Base-by-base conservation (phyloP, 2,329 filamentous ascomycete species). In the Fusarium tjaetaba region DNA sequence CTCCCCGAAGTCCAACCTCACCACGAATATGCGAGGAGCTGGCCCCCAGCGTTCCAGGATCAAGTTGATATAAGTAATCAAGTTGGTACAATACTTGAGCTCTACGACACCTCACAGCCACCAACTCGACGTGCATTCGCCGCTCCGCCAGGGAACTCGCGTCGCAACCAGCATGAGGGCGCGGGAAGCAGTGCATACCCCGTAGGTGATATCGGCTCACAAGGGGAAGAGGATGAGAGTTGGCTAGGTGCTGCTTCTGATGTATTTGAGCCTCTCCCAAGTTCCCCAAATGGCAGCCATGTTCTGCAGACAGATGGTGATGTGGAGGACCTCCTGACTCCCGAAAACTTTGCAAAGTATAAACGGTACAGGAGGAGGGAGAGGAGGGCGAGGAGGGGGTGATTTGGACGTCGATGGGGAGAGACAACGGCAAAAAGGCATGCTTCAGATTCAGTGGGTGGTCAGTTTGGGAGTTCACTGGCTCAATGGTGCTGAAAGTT, bases 111-210 rank as follows among this genome's bases (percentile, higher is more conserved):
- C 34, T 34, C 34, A 7, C 34, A 43, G 11, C 41, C n/a, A 24
- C n/a, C 41, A 18, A 16, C n/a, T 4, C 4, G n/a, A 11, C n/a
- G n/a, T 42, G 0, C 9, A 42, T 24, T 4, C 9, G 41, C 15
- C 15, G n/a, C 3, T 42, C 22, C 4, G 10, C n/a, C n/a, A 0
- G 4, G n/a, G 41, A 1, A 1, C 10, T 6, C n/a, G 11, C 41
- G 15, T 4, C 15, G 1, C 0, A 43, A 43, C 41, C 41, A 43
- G 41, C n/a, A 2, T 43, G n/a, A 18, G n/a, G 41, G 15, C 15
- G 38, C 38, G 20, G 38, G 8, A 8, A 20, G 38, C 22, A 41
- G 20, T 22, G 16, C 34, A 1, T 18, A 36, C 16, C 34, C 38
- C 20, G 7, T 13, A 41, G 38, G 7, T 22, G 38, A 41, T 11